phyloP scores from a whole-genome alignment of 2,329 filamentous ascomycete genomes.

The Arthrobotrys sinensis region DNA sequence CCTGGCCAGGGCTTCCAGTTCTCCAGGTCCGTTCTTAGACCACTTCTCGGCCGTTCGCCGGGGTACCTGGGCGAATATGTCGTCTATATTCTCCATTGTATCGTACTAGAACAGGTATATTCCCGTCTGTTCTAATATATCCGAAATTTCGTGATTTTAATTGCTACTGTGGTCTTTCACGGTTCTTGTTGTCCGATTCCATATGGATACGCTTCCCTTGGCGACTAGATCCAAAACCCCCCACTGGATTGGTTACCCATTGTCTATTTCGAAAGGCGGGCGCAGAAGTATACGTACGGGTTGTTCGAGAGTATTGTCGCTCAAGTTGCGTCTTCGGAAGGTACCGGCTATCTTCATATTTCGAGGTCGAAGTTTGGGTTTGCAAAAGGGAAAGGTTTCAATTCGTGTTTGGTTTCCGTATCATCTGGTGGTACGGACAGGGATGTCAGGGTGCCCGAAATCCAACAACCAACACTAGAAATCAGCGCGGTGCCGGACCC shows the following conservation, averaged over 20 bases:
- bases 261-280: constrained; percentile 8
- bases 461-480: constrained; percentile 45
- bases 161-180: constrained; percentile 47
- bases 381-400: constrained; percentile 17
- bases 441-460: constrained; percentile 7
- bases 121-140: not conserved
- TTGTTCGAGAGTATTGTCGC: constrained; percentile 37
- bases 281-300: constrained; percentile 43
- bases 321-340: constrained; percentile 46
- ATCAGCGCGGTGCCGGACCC: no score
- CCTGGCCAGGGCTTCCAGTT: constrained; percentile 62
- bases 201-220: constrained; percentile 48
- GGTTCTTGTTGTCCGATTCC: constrained; percentile 39
- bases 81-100: constrained; percentile 46
- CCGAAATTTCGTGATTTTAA: not conserved
- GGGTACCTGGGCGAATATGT: constrained; percentile 60
- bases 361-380: constrained; percentile 25
- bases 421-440: constrained; percentile 28
- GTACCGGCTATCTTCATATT: constrained; percentile 51
- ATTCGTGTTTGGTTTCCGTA: constrained; percentile 32
- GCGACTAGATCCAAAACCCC: constrained; percentile 21
- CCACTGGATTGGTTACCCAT: constrained; percentile 28
- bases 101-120: constrained; percentile 5
- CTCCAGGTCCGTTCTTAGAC: constrained; percentile 50
- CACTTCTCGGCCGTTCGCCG: constrained; percentile 52